Conservation (phyloP, 2,329 filamentous ascomycete genomes). For the Hymenoscyphus salicellus region DNA sequence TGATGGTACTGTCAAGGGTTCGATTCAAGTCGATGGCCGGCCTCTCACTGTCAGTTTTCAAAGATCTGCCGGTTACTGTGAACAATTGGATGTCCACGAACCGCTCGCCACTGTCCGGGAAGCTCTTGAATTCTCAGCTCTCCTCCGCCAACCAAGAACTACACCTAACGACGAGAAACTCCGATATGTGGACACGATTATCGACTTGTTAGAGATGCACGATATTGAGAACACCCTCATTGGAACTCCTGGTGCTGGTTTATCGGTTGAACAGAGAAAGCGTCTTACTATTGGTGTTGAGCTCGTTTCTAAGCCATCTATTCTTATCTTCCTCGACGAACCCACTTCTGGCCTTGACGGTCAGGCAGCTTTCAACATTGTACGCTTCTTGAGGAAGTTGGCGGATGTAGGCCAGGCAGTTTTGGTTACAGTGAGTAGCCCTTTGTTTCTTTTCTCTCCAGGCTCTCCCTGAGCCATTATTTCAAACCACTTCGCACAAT, state of each 20-base stretch:
- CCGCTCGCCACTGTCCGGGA: conserved; percentile 79
- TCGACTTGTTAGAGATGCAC: conserved; percentile 59
- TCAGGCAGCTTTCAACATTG: conserved; percentile 62
- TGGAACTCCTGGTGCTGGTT: conserved; percentile 58
- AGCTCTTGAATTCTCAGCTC: conserved; percentile 81
- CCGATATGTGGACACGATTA: conserved; percentile 79
- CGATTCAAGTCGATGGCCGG: conserved; percentile 66
- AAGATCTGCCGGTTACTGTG: conserved; percentile 71
- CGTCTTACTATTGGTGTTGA: conserved; percentile 61
- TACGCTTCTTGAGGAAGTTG: conserved; percentile 59
- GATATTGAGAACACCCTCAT: conserved; percentile 66
- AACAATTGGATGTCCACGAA: conserved; percentile 88
- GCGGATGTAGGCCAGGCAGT: conserved; percentile 53
- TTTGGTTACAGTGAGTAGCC: conserved; percentile 42
- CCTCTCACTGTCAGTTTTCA: conserved; percentile 80
- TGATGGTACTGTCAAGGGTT: conserved; percentile 82
- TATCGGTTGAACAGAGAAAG: conserved; percentile 62
- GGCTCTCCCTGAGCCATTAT: too few species aligned
- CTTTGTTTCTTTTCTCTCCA: neutral
- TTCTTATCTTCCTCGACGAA: conserved; percentile 62
- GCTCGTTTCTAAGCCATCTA: conserved; percentile 53
- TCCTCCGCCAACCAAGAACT: conserved; percentile 77
- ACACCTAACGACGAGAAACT: conserved; percentile 73
- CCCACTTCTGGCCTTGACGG: conserved; percentile 61
- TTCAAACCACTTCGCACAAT: neutral